Conservation (phyloP, 139 green algal genomes). For the Volvox africanus region DNA sequence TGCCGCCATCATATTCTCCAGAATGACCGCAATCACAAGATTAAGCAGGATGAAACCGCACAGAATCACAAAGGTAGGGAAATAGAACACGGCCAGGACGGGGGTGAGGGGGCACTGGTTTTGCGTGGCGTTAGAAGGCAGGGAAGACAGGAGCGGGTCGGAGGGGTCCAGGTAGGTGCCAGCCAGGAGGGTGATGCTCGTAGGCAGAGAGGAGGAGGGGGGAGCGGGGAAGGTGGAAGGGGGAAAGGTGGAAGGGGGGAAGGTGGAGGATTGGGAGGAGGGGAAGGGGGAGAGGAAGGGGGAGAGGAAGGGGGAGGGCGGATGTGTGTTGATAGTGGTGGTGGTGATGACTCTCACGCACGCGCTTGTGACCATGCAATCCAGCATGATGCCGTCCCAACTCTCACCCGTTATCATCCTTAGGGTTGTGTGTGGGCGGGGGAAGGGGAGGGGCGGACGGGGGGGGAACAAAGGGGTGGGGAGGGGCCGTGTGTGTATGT, state of each 20-base stretch:
- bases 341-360: constrained; percentile 8
- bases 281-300: not conserved
- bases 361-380: constrained; percentile 60
- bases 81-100: constrained; percentile 17
- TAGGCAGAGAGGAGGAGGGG: not conserved
- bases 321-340: not conserved
- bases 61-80: constrained; percentile 33
- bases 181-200: not conserved
- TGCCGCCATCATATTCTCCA: constrained; percentile 31
- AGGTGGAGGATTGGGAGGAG: not conserved
- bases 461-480: not conserved
- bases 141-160: not conserved
- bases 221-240: not conserved
- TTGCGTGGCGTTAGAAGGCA: not conserved
- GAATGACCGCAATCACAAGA: constrained; percentile 22
- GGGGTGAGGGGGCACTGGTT: constrained; percentile 17
- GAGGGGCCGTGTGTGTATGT: not conserved
- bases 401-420: constrained; percentile 78
- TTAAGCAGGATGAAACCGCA: constrained; percentile 42
- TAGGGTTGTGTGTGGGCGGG: too few relatives aligned
- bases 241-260: not conserved
- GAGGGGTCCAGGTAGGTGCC: constrained; percentile 23
- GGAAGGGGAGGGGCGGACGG: not conserved
- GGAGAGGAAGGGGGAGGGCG: not conserved
- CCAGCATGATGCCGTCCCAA: constrained; percentile 76